Evolutionary conservation across 345 rosid species (phyloP), one percentile per base, ranked within the genome.

Genomic region (Gossypium anomalum): DNA sequence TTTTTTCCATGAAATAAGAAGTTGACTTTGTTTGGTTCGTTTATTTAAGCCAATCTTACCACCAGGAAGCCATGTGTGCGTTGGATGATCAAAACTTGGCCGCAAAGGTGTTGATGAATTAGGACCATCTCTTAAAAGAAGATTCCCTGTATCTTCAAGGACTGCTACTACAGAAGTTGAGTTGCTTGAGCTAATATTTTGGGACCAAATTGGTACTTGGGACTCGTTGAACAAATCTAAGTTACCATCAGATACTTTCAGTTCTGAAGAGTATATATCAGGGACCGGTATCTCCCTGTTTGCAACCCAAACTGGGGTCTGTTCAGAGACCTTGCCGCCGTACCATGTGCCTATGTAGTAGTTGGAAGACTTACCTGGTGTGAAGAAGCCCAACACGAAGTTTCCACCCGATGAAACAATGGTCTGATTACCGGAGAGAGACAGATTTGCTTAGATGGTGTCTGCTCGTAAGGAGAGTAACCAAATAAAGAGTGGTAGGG

Each of bases 281-380:
- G 78, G 73, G 75, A 92, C 80, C 4, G 93, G 90, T 13, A n/a
- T 76, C 29, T 83, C 89, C 68, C 97, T 84, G 66, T 93, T 93
- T 49, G 98, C 97, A 5, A 92, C 93, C 98, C 97, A 92, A 27
- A 90, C 87, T 1, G 80, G 0, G 41, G 89, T 87, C 55, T 0
- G 83, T 16, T 1, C 0, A 53, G 87, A 68, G 44, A 93, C 76
- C 43, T 77, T 65, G 0, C 65, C 48, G 80, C 67, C 48, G 81
- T 84, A 91, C 97, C 89, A 87, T 74, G 87, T 87, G 59, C 92
- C 95, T 70, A 93, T 72, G 66, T 93, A 93, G 82, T 78, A 87
- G 22, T 85, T 86, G 27, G 94, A 78, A 65, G 90, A 83, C 25
- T 79, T 70, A 62, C 82, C 89, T 66, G 89, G 88, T 22, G 55